Conservation (phyloP, 257 asterid genomes). For the Solanum gandarillasii region DNA sequence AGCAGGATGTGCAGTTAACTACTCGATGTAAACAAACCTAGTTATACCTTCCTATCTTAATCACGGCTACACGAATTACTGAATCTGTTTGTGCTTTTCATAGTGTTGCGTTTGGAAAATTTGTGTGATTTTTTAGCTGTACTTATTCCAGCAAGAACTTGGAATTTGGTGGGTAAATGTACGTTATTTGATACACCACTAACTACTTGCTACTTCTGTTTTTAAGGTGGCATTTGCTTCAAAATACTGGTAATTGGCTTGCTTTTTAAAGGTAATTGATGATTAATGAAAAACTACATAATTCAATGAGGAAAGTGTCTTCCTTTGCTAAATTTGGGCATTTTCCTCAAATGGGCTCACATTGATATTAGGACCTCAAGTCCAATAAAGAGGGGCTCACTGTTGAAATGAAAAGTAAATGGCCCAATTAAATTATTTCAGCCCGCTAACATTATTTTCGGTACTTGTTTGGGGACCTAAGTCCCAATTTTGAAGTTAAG, state of each 20-base stretch:
- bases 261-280: neutral
- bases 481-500: neutral
- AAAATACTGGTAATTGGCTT: no score
- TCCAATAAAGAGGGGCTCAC: neutral
- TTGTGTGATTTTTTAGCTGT: neutral
- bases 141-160: neutral
- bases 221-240: neutral
- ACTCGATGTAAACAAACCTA: neutral
- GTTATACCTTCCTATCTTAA: neutral
- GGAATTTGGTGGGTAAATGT: neutral
- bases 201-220: neutral
- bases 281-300: neutral
- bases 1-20: neutral
- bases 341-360: neutral
- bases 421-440: neutral
- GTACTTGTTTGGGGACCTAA: neutral
- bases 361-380: neutral
- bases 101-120: neutral
- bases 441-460: neutral
- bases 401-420: neutral
- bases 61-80: neutral
- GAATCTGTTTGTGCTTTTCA: neutral
- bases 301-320: neutral
- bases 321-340: neutral
- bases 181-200: neutral